Evolutionary conservation across 768 basidiomycete genomes (phyloP), one percentile per base, ranked within the genome.

Genomic region (Lactarius psammicola): DNA sequence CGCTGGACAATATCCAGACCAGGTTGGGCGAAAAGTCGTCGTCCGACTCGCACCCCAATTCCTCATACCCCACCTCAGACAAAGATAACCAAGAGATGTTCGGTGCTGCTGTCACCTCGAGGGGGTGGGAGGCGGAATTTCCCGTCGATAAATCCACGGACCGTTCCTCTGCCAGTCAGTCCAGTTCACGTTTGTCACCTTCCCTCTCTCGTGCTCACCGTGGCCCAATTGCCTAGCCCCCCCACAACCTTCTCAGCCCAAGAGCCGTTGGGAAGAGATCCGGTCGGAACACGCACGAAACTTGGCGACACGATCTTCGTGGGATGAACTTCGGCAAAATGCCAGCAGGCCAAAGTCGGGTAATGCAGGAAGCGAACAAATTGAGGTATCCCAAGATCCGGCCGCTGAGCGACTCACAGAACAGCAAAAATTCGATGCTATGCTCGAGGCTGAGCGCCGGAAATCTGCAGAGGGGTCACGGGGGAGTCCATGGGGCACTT

Each of bases 261-360:
- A 64, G 42, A 82, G 75, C 59, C 83, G 78, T 66, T 91, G 89
- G 89, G 87, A 88, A 38, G 81, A 86, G 67, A 86, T 91, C 56
- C 85, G 88, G 61, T 77, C 78, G 53, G 82, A 77, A 36, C 87
- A 87, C 65, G 77, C 76, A 18, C 74, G 77, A 23, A 76, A 74
- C 34, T 64, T 75, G 18, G 79, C 74, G 42, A 71, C 74, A 46
- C 74, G 73, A 4, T 89, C 89, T 23, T 79, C 87, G 4, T 90
- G 89, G 89, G 89, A 90, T 70, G 73, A 76, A 30, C 78, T 91
- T 26, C 84, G 89, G 36, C 86, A 88, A 72, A 79, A 62, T 26
- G 59, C 64, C n/a, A 51, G 59, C 53, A 66, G 62, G 7, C 46
- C 60, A 33, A 59, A 59, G 42, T 40, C 36, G 18, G 65, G 53